Percentiles rank a stretch among this genome's conserved stretches.
Evolutionary conservation across 345 rosid genomes (phyloP).

Genomic region (Bretschneidera sinensis): DNA sequence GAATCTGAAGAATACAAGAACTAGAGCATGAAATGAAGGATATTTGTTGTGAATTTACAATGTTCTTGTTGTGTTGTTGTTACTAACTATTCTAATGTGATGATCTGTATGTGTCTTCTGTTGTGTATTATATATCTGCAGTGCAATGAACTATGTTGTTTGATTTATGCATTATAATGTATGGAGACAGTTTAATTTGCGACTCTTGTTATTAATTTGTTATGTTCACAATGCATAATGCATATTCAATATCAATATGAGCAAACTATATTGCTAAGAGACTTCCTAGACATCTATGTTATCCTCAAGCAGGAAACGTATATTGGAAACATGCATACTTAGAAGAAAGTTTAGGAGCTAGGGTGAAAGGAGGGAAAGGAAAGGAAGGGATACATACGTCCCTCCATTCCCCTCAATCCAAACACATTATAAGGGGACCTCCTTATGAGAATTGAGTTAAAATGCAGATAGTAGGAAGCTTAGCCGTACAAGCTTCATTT

Average conservation of each 20-base stretch:
- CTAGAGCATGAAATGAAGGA: constrained; percentile 6
- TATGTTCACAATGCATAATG: not conserved
- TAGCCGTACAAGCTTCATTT: no score
- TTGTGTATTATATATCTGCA: constrained; percentile 1
- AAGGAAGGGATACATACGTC: no score
- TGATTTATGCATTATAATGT: not conserved
- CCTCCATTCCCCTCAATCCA: no score
- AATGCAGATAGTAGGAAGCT: no score
- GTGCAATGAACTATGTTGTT: constrained; percentile 3
- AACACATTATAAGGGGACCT: no score
- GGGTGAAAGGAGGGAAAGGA: no score
- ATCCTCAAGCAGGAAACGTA: no score
- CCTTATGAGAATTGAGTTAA: no score
- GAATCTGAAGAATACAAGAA: constrained; percentile 13
- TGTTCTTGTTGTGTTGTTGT: constrained; percentile 10
- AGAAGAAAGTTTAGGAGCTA: no score
- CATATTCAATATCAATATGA: not conserved
- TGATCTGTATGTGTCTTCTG: not conserved
- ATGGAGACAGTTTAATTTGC: not conserved
- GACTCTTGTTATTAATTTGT: not conserved
- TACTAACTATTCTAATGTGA: not conserved
- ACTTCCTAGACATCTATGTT: no score
- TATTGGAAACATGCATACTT: no score
- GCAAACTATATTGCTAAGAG: not conserved
- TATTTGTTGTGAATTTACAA: constrained; percentile 12